These are phyloP conservation scores for Candida sojae DNA, from an alignment of 1,139 yeast species.

Conservation along the genomic window DNA sequence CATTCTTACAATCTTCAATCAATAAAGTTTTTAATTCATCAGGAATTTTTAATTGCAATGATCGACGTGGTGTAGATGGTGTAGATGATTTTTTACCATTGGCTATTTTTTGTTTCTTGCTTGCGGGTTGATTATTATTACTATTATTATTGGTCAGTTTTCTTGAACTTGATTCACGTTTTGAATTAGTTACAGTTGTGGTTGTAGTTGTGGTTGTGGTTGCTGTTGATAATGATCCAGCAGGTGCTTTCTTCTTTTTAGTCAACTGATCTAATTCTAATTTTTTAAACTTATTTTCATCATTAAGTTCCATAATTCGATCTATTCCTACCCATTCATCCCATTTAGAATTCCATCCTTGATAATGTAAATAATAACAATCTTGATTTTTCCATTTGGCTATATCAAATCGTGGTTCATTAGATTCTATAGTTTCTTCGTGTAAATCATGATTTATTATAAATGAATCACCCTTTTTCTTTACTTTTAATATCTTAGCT, in stretches of 20 bases:
- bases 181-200: neutral
- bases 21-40: constrained; percentile 66
- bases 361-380: constrained; percentile 75
- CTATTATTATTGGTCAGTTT: neutral
- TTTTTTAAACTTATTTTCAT: constrained; percentile 71
- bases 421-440: constrained; percentile 12
- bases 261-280: constrained; percentile 56
- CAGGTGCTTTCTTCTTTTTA: constrained; percentile 17
- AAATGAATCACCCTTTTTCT: constrained; percentile 48
- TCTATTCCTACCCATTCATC: constrained; percentile 90
- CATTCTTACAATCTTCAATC: constrained; percentile 91
- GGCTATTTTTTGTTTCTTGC: constrained; percentile 2
- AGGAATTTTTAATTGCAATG: constrained; percentile 29
- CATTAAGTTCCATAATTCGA: constrained; percentile 67
- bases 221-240: constrained; percentile 4
- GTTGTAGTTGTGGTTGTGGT: neutral
- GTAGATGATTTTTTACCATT: constrained; percentile 2
- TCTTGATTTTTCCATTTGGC: constrained; percentile 13
- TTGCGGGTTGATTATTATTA: neutral
- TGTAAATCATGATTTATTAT: constrained; percentile 13
- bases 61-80: constrained; percentile 1
- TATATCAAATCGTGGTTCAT: constrained; percentile 12
- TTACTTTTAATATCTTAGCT: constrained; percentile 73
- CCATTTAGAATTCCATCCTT: constrained; percentile 96
- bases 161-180: neutral